These are phyloP conservation scores for Neoboletus subvelutipes DNA, from an alignment of 768 basidiomycete genomes.

Conservation along the genomic window DNA sequence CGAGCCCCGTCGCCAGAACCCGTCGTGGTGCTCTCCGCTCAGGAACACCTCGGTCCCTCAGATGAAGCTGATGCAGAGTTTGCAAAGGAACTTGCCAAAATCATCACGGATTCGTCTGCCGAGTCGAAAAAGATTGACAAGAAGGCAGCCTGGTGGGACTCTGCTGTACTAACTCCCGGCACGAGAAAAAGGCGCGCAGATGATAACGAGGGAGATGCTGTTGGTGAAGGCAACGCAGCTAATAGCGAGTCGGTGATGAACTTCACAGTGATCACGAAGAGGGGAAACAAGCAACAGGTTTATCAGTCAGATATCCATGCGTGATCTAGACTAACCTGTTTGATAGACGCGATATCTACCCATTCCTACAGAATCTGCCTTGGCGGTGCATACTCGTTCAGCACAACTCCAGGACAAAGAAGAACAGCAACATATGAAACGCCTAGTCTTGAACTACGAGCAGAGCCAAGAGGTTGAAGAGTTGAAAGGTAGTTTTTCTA, in stretches of 20 bases:
- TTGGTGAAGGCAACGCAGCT: conserved; percentile 35
- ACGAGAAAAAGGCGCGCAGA: conserved; percentile 64
- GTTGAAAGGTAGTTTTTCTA: conserved; percentile 54
- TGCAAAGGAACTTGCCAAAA: conserved; percentile 91
- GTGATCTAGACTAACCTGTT: conserved; percentile 10
- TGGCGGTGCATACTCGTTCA: conserved; percentile 87
- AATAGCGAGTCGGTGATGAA: conserved; percentile 60
- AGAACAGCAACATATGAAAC: conserved; percentile 96
- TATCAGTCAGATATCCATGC: conserved; percentile 2
- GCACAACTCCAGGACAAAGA: conserved; percentile 94
- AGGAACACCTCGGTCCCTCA: conserved; percentile 77
- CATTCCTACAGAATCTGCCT: conserved; percentile 81
- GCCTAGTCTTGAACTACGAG: conserved; percentile 89
- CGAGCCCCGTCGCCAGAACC: conserved; percentile 83
- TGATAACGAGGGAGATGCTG: conserved; percentile 54
- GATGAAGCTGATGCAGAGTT: conserved; percentile 93
- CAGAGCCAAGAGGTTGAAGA: conserved; percentile 87
- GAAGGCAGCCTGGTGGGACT: conserved; percentile 89
- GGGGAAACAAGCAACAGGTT: conserved; percentile 91
- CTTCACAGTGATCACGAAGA: conserved; percentile 90
- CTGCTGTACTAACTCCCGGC: conserved; percentile 69
- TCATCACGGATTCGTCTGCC: conserved; percentile 83
- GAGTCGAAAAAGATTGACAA: conserved; percentile 87
- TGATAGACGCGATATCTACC: conserved; percentile 80
- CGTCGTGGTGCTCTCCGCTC: conserved; percentile 65